Evolutionary conservation across 306 rosid species (phyloP), one percentile per base, ranked within the genome.

Genomic region (Mucuna pruriens): DNA sequence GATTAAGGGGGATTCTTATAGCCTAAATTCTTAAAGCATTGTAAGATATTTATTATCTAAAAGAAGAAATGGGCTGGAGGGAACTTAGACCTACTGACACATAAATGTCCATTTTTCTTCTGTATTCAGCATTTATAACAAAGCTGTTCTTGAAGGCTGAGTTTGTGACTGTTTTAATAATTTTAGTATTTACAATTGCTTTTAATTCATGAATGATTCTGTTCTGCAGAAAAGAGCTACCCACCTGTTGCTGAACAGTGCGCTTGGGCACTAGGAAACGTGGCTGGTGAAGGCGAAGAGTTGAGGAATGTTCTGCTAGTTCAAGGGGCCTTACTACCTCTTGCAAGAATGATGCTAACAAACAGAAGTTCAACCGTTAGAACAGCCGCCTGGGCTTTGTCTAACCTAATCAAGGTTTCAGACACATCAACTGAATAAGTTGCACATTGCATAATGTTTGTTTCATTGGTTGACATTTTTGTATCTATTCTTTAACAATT

Each of bases 371-470:
- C 99, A 76, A 88, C 98, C 6, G 94, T 92, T 80, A 89, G 91
- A 88, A 93, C 97, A 74, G 97, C 98, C 83, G 98, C 98, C 78
- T 96, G 99, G 99, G 97, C 98, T 83, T 84, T 96, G 84, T 96
- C 99, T 71, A 96, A 96, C 86, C 89, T 96, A 71, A 96, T 96
- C 82, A 96, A 96, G 98, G 99, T 96, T 80, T 85, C 68, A 64
- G 78, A 81, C 69, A 72, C 39, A 58, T 77, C 54, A 77, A 72
- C 55, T 70, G 66, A 83, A 86, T 25, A 61, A 31, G 63, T 29
- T 84, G 44, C 66, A 38, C 36, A 48, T 38, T 58, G 12, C 57
- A 69, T 57, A 9, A 55, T 20, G 26, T 84, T 39, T 69, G 33
- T 73, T 58, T 65, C 17, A 36, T 62, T 57, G 39, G 36, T 76